Base-by-base conservation (phyloP, 2,329 filamentous ascomycete genomes). In the Lecanicillium sp. region DNA sequence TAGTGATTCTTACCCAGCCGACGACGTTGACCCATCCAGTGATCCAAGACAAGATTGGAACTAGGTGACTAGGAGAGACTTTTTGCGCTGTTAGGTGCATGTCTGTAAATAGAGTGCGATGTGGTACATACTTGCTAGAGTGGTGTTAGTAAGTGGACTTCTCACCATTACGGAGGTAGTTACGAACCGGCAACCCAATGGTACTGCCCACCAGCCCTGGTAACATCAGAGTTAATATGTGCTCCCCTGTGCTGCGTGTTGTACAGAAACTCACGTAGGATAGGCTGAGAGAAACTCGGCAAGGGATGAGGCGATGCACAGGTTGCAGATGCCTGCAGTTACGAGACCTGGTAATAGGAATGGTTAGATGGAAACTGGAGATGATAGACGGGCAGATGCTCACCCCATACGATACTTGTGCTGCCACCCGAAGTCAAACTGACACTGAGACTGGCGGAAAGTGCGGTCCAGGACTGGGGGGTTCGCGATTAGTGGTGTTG, bases 271-370 rank as follows among this genome's bases (percentile, higher is more conserved):
- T 35, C 34, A 50, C 51, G 66, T 70, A 1, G 66, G 67, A 33
- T 77, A 83, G 1, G 77, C 77, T 0, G 77, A 81, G 5, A 84
- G 62, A 47, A 83, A 86, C 54, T 86, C 82, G 17, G 81, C 81
- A 9, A 86, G 64, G 13, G 77, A 83, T 2, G 78, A 71, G 2
- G 81, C 78, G 33, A 85, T 58, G 3, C 56, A 58, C 11, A 59
- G 33, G 32, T 59, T 59, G 46, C 56, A 59, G n/a, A 58, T 44
- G 4, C 56, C 56, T 6, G 56, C 55, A 1, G 56, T 59, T 2
- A 57, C 49, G 0, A 59, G 47, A 7, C 56, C 49, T 52, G 17
- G 12, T 13, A 3, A 20, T 10, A 15, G 4, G 2, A 18, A 33
- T 18, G 29, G 28, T 30, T 29, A 17, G 29, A 33, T 32, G 14